Evolutionary conservation across 2,329 filamentous ascomycete genomes (phyloP).

Genomic region (Camillea tinctor): DNA sequence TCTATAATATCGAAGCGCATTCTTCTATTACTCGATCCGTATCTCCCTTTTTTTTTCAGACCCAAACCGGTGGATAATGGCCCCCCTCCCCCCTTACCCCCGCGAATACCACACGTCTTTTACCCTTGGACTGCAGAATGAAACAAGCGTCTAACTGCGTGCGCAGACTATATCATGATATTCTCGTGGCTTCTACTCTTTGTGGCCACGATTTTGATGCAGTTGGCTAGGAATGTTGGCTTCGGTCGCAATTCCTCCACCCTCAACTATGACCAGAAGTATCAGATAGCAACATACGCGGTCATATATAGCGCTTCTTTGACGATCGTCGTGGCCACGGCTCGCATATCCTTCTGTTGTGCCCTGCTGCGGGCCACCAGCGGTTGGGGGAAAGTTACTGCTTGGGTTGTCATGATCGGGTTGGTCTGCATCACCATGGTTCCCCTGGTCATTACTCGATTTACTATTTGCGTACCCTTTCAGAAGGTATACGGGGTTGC

Average conservation of each 20-base stretch:
- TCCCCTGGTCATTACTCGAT: not conserved
- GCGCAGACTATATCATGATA: not conserved
- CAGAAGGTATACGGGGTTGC: not conserved
- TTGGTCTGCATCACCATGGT: constrained; percentile 1
- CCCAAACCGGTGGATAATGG: not conserved
- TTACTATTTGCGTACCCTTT: not conserved
- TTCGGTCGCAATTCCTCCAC: not conserved
- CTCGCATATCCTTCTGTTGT: not conserved
- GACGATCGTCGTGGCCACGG: not conserved
- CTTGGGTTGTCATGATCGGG: not conserved
- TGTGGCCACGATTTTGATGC: not conserved
- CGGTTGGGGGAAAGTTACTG: not conserved
- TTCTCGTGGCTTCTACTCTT: not conserved
- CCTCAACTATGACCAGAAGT: not conserved
- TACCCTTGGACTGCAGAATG: not conserved
- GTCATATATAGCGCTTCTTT: constrained; percentile 1
- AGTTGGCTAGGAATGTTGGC: not conserved
- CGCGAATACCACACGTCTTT: not conserved
- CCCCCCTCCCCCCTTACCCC: not conserved
- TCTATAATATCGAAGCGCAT: not conserved
- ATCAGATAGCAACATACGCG: not conserved
- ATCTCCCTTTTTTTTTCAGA: not conserved
- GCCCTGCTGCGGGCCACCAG: not conserved
- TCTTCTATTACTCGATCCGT: not conserved
- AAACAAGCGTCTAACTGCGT: not conserved